Evolutionary conservation across 805 yeast genomes (phyloP).

Genomic region (Jamesozyma piceae): DNA sequence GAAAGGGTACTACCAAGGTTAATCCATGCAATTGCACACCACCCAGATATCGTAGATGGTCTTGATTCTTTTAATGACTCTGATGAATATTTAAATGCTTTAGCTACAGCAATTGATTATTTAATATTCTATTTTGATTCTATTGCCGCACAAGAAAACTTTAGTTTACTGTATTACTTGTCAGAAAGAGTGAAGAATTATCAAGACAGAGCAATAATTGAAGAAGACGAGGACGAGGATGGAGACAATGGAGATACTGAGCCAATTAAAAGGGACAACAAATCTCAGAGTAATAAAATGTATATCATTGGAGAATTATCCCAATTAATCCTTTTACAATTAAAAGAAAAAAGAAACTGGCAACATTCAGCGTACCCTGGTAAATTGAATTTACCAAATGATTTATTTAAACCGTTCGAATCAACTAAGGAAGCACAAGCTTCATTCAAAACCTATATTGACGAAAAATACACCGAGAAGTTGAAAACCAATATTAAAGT

Average conservation of each 20-base stretch:
- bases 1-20: conserved; percentile 63
- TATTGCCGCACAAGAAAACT: conserved; percentile 55
- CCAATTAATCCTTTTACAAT: conserved; percentile 52
- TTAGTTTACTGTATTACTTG: conserved; percentile 64
- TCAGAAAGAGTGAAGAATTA: conserved; percentile 75
- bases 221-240: conserved; percentile 22
- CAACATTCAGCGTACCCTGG: conserved; percentile 75
- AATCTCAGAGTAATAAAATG: conserved; percentile 31
- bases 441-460: conserved; percentile 46
- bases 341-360: conserved; percentile 56
- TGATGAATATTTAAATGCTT: conserved; percentile 34
- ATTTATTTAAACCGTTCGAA: conserved; percentile 54
- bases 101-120: conserved; percentile 48
- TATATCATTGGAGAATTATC: conserved; percentile 67
- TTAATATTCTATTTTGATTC: conserved; percentile 49
- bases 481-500: conserved; percentile 29
- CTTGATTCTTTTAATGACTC: conserved; percentile 27
- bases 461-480: conserved; percentile 36
- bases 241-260: conserved; percentile 5
- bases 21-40: conserved; percentile 65
- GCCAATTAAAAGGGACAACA: conserved; percentile 18
- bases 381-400: conserved; percentile 58
- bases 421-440: conserved; percentile 49
- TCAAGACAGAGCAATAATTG: conserved; percentile 44
- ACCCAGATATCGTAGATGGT: conserved; percentile 46